Conservation (phyloP, 306 rosid genomes). For the Myrica gale region DNA sequence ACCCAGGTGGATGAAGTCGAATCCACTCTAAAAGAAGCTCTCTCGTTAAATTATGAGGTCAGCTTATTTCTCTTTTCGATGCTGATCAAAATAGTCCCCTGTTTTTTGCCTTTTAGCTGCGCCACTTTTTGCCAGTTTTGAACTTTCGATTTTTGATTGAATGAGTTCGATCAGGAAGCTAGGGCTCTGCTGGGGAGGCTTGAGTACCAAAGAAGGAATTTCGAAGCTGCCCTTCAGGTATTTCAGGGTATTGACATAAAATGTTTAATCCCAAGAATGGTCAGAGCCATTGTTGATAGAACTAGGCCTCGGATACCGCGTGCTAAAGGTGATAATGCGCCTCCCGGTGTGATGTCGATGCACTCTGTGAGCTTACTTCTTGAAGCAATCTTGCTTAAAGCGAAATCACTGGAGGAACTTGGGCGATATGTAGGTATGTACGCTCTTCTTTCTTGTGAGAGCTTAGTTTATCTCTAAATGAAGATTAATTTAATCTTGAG, state of each 20-base stretch:
- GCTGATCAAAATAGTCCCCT: background rate
- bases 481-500: background rate
- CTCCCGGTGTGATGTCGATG: conserved; percentile 72
- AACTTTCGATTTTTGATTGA: background rate
- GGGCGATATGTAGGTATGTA: conserved; percentile 58
- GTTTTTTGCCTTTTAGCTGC: background rate
- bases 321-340: conserved; percentile 46
- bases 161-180: conserved; percentile 66
- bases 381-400: conserved; percentile 90
- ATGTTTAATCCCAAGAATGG: conserved; percentile 69
- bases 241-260: conserved; percentile 83
- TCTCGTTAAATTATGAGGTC: conserved; percentile 92
- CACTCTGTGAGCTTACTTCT: conserved; percentile 90
- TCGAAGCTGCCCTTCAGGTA: conserved; percentile 81
- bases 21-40: conserved; percentile 85
- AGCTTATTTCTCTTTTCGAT: conserved; percentile 3
- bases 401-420: conserved; percentile 75
- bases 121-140: conserved; percentile 7
- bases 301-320: conserved; percentile 53
- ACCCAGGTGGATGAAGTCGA: conserved; percentile 90
- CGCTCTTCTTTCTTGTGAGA: conserved; percentile 12
- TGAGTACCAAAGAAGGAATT: conserved; percentile 89
- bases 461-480: background rate
- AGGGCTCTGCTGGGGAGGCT: conserved; percentile 95
- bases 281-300: conserved; percentile 63